A percentile compares a stretch with the other conserved stretches of the same genome.
Evolutionary conservation across 805 yeast genomes (phyloP).

Genomic region (Starmerella ratchasimensis): DNA sequence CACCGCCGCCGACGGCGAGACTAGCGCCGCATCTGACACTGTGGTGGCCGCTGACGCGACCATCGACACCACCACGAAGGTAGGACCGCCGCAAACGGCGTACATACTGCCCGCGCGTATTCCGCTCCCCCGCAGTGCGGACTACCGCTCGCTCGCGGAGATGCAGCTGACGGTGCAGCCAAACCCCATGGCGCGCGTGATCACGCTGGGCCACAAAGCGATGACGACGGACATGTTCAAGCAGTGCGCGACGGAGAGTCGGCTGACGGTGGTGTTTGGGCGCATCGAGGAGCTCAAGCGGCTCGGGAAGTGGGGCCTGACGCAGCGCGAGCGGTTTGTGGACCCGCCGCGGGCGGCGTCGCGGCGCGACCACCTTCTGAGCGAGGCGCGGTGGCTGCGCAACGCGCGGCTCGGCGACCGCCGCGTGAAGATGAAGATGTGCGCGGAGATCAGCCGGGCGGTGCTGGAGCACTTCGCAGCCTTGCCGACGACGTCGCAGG

Average conservation of each 20-base stretch:
- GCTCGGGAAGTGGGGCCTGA: slow-evolving; percentile 76
- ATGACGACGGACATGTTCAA: slow-evolving; percentile 76
- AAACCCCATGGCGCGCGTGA: slow-evolving; percentile 62
- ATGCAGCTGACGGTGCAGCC: slow-evolving; percentile 78
- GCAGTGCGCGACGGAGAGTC: slow-evolving; percentile 75
- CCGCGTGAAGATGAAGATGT: slow-evolving; percentile 56
- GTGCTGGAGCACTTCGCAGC: slow-evolving; percentile 57
- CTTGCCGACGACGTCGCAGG: background rate
- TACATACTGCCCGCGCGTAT: slow-evolving; percentile 26
- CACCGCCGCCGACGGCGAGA: background rate
- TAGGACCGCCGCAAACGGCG: slow-evolving; percentile 7
- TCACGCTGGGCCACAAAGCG: slow-evolving; percentile 77
- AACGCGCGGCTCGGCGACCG: slow-evolving; percentile 58
- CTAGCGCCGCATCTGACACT: background rate
- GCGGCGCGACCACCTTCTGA: slow-evolving; percentile 61
- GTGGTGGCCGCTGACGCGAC: background rate
- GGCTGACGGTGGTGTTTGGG: slow-evolving; percentile 75
- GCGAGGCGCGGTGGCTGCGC: slow-evolving; percentile 77
- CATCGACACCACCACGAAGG: background rate
- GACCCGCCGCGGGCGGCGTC: slow-evolving; percentile 48
- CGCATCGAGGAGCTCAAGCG: slow-evolving; percentile 85
- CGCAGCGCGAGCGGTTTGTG: slow-evolving; percentile 60
- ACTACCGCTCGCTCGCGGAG: slow-evolving; percentile 52
- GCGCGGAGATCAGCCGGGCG: slow-evolving; percentile 56
- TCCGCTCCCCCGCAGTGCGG: slow-evolving; percentile 26